Percentiles rank a stretch among this genome's conserved stretches.
These are phyloP conservation scores for Pycnococcus provasolii DNA, from an alignment of 139 green algal species.

Conservation along the genomic window DNA sequence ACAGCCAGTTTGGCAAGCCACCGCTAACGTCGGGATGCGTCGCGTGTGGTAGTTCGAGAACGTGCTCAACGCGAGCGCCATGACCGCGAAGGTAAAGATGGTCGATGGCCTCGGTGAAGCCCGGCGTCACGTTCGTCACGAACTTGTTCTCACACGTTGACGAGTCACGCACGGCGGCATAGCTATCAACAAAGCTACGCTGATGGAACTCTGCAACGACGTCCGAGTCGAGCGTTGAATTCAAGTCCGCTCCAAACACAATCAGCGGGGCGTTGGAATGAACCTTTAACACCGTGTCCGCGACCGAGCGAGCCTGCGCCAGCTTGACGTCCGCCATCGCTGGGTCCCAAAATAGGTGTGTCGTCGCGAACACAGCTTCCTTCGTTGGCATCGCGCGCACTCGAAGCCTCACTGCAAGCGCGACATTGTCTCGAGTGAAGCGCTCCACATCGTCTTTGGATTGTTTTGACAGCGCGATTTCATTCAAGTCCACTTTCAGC, in stretches of 20 bases:
- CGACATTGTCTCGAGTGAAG: conserved; percentile 9
- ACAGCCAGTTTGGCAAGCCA: not conserved
- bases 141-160: not conserved
- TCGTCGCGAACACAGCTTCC: not conserved
- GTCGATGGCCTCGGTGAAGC: conserved; percentile 12
- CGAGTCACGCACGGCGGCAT: not conserved
- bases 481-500: not conserved
- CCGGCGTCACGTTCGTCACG: conserved; percentile 13
- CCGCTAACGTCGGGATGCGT: not conserved
- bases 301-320: not conserved
- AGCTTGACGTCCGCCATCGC: not conserved
- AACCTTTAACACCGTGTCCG: not conserved
- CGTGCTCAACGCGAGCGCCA: not conserved
- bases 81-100: not conserved
- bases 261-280: not conserved
- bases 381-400: not conserved
- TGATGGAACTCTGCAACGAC: not conserved
- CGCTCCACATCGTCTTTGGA: not conserved
- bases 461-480: not conserved
- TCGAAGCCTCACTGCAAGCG: not conserved
- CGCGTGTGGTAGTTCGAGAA: not conserved
- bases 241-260: conserved; percentile 5
- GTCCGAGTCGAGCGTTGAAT: not conserved
- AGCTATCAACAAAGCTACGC: not conserved
- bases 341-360: conserved; percentile 17